A percentile compares a stretch with the other conserved stretches of the same genome.
These are phyloP conservation scores for Physaria fendleri DNA, from an alignment of 345 rosid species.

Conservation along the genomic window DNA sequence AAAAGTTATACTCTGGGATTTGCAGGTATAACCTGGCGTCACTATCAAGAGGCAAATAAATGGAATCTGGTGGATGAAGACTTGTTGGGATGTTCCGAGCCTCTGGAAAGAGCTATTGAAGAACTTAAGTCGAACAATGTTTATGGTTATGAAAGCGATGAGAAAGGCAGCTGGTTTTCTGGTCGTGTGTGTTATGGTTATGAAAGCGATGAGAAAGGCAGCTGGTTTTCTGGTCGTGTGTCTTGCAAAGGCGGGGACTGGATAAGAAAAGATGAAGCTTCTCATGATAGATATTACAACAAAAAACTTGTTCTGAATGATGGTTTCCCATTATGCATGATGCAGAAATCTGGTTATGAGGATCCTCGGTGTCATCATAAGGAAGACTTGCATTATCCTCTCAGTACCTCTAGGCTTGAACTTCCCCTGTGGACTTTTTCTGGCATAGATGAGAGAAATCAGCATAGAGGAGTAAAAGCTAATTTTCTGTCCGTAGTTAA, in stretches of 20 bases:
- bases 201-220: constrained; percentile 40
- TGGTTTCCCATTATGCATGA: constrained; percentile 91
- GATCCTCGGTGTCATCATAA: constrained; percentile 92
- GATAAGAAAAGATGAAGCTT: constrained; percentile 79
- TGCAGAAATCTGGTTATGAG: constrained; percentile 81
- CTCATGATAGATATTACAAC: constrained; percentile 52
- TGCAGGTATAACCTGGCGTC: constrained; percentile 49
- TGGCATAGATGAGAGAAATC: constrained; percentile 64
- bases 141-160: constrained; percentile 35
- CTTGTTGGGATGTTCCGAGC: constrained; percentile 29
- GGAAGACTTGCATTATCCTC: constrained; percentile 76
- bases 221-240: constrained; percentile 81
- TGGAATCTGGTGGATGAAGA: constrained; percentile 35
- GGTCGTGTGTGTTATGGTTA: constrained; percentile 39
- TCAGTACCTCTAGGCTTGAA: constrained; percentile 75
- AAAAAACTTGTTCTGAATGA: constrained; percentile 82
- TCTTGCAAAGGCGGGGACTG: constrained; percentile 99
- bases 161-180: constrained; percentile 61
- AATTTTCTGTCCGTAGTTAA: constrained; percentile 71
- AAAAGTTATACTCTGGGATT: constrained; percentile 10
- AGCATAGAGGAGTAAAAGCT: constrained; percentile 69
- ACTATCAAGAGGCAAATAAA: constrained; percentile 27
- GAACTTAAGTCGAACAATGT: constrained; percentile 43
- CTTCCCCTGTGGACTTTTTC: constrained; percentile 93
- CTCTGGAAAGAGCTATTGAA: constrained; percentile 30